Conservation (phyloP, 2,329 filamentous ascomycete species). For the Erysiphe pulchra region DNA sequence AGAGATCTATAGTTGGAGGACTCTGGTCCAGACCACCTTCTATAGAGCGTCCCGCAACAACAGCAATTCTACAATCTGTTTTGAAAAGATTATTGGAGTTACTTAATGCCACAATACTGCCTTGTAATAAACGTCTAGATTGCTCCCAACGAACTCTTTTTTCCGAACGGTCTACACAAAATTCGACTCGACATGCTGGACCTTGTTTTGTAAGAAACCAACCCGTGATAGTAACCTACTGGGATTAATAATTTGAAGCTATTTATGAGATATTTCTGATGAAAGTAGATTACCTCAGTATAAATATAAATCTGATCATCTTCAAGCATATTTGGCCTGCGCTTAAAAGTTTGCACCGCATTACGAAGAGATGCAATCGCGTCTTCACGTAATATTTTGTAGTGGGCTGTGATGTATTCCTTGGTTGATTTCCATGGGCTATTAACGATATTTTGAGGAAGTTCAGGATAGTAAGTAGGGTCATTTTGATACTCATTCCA, state of each 20-base stretch:
- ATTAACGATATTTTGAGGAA: slow-evolving; percentile 27
- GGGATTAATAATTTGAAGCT: not conserved
- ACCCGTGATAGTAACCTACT: slow-evolving; percentile 38
- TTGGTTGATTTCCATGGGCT: slow-evolving; percentile 32
- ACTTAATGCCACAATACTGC: slow-evolving; percentile 26
- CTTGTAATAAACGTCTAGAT: slow-evolving; percentile 24
- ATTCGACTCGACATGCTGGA: slow-evolving; percentile 39
- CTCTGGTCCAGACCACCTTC: slow-evolving; percentile 31
- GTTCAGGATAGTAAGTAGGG: slow-evolving; percentile 3
- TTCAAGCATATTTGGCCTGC: slow-evolving; percentile 29
- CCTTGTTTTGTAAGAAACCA: slow-evolving; percentile 37
- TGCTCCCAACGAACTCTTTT: slow-evolving; percentile 40
- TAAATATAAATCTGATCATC: slow-evolving; percentile 35
- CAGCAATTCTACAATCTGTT: slow-evolving; percentile 39
- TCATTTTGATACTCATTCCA: slow-evolving; percentile 8
- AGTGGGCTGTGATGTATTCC: slow-evolving; percentile 47
- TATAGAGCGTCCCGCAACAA: slow-evolving; percentile 44
- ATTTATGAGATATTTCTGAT: not conserved
- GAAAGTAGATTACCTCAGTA: slow-evolving; percentile 28
- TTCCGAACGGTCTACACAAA: slow-evolving; percentile 38
- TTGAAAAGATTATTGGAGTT: slow-evolving; percentile 33
- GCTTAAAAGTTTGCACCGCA: slow-evolving; percentile 30
- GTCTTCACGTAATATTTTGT: slow-evolving; percentile 52
- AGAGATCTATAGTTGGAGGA: slow-evolving; percentile 50
- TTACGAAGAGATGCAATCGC: slow-evolving; percentile 40